phyloP scores from a whole-genome alignment of 179 eudicot species.

The Camellia oleifera region DNA sequence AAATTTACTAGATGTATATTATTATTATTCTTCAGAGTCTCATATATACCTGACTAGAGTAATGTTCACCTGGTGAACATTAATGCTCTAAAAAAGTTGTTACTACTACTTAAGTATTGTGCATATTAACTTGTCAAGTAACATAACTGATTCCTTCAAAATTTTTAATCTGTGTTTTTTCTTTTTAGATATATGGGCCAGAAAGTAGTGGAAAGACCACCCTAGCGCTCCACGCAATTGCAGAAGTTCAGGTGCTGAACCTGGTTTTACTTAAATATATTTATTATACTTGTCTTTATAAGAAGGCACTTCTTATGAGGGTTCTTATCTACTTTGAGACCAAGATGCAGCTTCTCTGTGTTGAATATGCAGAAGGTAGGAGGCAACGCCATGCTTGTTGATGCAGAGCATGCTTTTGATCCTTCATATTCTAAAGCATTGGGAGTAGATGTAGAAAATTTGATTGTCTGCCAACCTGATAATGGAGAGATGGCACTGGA shows the following conservation, averaged over 20 bases:
- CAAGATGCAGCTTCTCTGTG: constrained; percentile 18
- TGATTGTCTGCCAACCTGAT: constrained; percentile 96
- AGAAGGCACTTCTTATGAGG: constrained; percentile 2
- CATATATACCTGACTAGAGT: not conserved
- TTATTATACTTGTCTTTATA: constrained; percentile 6
- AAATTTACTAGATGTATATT: too few species aligned
- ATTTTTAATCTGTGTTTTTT: not conserved
- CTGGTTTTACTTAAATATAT: not conserved
- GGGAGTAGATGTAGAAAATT: constrained; percentile 91
- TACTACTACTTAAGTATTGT: not conserved
- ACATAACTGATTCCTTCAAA: not conserved
- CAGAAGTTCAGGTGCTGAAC: constrained; percentile 81
- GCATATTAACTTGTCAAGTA: not conserved
- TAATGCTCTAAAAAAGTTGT: not conserved
- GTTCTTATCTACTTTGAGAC: constrained; percentile 15
- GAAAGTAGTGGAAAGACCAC: constrained; percentile 99
- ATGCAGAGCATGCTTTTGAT: constrained; percentile 98
- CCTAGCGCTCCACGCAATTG: constrained; percentile 93
- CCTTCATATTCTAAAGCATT: constrained; percentile 86
- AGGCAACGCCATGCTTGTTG: constrained; percentile 97
- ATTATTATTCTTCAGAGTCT: too few species aligned
- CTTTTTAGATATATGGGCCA: constrained; percentile 82
- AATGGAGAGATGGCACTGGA: constrained; percentile 98
- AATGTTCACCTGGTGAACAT: constrained; percentile 8
- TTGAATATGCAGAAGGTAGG: constrained; percentile 59